phyloP scores from a whole-genome alignment of 129 eudicot genomes.

The Mikania micrantha region DNA sequence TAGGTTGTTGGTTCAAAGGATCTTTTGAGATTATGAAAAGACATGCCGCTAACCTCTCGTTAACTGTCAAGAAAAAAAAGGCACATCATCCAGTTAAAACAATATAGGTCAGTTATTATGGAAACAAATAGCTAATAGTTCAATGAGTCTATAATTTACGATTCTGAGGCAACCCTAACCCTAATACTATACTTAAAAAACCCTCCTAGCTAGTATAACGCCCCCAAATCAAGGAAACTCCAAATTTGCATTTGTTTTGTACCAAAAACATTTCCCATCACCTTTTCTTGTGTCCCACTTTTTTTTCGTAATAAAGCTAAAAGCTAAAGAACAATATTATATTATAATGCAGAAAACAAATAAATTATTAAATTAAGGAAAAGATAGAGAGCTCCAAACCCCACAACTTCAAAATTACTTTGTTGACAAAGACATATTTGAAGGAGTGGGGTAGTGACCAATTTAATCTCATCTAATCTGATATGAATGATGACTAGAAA shows the following conservation, averaged over 20 bases:
- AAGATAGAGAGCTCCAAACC: conserved; percentile 27
- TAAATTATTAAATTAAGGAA: conserved; percentile 18
- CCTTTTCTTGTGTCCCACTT: conserved; percentile 51
- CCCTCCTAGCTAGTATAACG: conserved; percentile 32
- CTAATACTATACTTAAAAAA: conserved; percentile 17
- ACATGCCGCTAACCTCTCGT: too few relatives aligned
- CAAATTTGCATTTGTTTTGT: conserved; percentile 39
- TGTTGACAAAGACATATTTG: conserved; percentile 45
- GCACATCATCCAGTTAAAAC: too few relatives aligned
- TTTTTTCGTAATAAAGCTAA: conserved; percentile 64
- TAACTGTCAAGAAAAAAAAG: too few relatives aligned
- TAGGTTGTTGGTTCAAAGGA: too few relatives aligned
- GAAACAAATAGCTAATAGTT: conserved; percentile 4
- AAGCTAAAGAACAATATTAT: conserved; percentile 40
- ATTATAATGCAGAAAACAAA: conserved; percentile 20
- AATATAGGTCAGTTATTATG: conserved; percentile 11
- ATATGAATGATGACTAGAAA: conserved; percentile 49
- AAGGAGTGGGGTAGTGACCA: conserved; percentile 18
- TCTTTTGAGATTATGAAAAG: too few relatives aligned
- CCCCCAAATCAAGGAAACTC: conserved; percentile 59
- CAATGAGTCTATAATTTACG: conserved; percentile 7
- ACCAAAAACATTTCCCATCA: conserved; percentile 48
- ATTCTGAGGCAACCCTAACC: conserved; percentile 33
- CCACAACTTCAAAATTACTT: conserved; percentile 41
- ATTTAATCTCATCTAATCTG: conserved; percentile 32